A percentile compares a stretch with the other conserved stretches of the same genome.
Conservation (phyloP, 73 alveolate species). For the Blepharisma stoltei region DNA sequence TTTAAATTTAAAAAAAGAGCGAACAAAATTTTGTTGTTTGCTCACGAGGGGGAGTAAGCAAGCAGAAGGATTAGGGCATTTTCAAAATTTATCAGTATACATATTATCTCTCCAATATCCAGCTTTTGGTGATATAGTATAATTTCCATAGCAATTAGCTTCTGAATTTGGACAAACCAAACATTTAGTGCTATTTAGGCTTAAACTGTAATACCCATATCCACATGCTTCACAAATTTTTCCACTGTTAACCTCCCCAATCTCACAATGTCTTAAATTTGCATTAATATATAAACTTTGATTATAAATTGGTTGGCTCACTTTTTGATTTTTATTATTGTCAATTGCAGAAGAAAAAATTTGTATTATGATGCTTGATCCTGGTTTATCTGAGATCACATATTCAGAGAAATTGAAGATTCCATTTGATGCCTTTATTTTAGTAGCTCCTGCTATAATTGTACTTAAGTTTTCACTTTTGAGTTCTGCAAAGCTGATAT, state of each 20-base stretch:
- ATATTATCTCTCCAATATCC: not conserved
- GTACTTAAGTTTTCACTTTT: too few species aligned
- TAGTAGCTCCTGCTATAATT: too few species aligned
- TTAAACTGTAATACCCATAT: not conserved
- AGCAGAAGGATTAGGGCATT: not conserved
- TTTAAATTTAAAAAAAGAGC: too few species aligned
- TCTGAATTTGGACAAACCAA: not conserved
- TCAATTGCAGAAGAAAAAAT: too few species aligned
- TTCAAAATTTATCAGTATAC: not conserved
- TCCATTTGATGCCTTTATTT: too few species aligned
- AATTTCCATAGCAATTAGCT: not conserved
- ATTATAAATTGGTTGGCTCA: too few species aligned
- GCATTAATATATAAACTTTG: not conserved
- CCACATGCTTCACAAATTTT: not conserved
- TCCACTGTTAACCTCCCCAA: not conserved
- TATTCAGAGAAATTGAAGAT: too few species aligned
- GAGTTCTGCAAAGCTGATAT: too few species aligned
- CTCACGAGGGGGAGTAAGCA: not conserved
- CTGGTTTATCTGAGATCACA: too few species aligned
- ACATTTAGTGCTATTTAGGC: not conserved
- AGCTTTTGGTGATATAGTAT: not conserved
- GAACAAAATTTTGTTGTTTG: too few species aligned
- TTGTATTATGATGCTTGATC: too few species aligned
- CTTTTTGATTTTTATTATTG: too few species aligned
- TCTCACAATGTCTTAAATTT: not conserved